phyloP scores from a whole-genome alignment of 306 rosid species.

The Begonia peltatifolia region DNA sequence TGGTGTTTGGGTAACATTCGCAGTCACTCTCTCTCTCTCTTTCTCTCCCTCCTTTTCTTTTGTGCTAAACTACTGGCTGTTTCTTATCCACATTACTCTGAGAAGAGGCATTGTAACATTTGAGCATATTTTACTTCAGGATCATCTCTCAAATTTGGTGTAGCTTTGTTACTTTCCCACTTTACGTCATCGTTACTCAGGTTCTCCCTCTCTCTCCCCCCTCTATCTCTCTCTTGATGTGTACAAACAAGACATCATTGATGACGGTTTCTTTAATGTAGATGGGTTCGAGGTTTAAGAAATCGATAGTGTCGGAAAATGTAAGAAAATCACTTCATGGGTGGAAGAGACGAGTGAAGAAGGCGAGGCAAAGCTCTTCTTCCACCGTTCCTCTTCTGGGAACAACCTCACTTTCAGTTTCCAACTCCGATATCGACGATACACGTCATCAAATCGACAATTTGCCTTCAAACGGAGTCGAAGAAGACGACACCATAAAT shows the following conservation, averaged over 20 bases:
- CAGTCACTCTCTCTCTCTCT: background rate
- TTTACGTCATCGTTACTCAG: conserved; percentile 84
- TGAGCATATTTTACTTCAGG: conserved; percentile 23
- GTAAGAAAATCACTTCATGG: conserved; percentile 51
- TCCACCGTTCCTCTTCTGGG: conserved; percentile 14
- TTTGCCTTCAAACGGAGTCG: conserved; percentile 10
- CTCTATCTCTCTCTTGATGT: background rate
- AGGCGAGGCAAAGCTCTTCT: conserved; percentile 27
- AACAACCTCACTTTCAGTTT: conserved; percentile 17
- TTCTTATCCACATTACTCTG: background rate
- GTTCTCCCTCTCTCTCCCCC: conserved; percentile 17
- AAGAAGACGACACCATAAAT: conserved; percentile 34
- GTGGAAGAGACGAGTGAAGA: conserved; percentile 60
- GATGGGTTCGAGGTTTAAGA: conserved; percentile 86
- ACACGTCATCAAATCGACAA: background rate
- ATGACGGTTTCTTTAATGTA: conserved; percentile 17
- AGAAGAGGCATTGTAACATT: background rate
- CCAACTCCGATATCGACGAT: conserved; percentile 18
- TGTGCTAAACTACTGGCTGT: background rate
- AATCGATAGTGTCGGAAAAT: conserved; percentile 50
- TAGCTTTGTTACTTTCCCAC: conserved; percentile 85
- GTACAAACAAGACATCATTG: background rate
- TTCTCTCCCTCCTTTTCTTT: background rate
- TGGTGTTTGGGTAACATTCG: conserved; percentile 53
- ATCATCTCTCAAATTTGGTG: conserved; percentile 72